A percentile compares a stretch with the other conserved stretches of the same genome.
phyloP scores from a whole-genome alignment of 2,329 filamentous ascomycete species.

The Aspergillus persii region DNA sequence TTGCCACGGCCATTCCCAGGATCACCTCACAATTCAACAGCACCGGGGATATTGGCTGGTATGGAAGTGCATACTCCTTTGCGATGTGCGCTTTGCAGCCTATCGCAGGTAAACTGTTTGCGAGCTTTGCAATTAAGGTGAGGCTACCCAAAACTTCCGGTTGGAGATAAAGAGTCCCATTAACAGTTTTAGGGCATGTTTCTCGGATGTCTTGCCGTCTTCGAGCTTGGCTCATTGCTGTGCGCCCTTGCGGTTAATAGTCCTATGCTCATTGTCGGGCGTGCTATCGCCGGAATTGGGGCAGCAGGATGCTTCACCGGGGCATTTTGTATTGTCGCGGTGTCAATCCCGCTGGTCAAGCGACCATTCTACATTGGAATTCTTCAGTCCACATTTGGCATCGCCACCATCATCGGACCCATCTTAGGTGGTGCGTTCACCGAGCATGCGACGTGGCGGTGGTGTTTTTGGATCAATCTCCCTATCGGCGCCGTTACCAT shows the following conservation, averaged over 20 bases:
- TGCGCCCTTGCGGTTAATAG: constrained; percentile 3
- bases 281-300: constrained; percentile 1
- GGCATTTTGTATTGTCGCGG: neutral
- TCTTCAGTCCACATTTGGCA: neutral
- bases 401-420: neutral
- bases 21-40: constrained; percentile 43
- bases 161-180: too few relatives aligned
- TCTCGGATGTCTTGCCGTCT: constrained; percentile 27
- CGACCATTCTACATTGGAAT: neutral
- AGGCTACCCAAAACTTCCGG: constrained; percentile 46
- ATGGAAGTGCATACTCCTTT: constrained; percentile 40
- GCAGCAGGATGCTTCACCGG: neutral
- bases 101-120: too few relatives aligned
- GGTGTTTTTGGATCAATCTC: constrained; percentile 44
- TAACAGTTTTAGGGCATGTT: constrained; percentile 21
- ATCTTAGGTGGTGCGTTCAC: constrained; percentile 3
- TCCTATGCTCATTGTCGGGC: neutral
- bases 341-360: neutral
- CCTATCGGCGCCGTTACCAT: constrained; percentile 26
- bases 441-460: constrained; percentile 31
- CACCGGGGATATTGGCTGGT: constrained; percentile 21
- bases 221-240: constrained; percentile 28
- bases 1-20: constrained; percentile 29
- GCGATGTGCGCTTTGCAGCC: neutral
- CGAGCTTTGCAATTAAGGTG: constrained; percentile 42